Base-by-base conservation (phyloP, 768 basidiomycete genomes). In the Epithele typhae region DNA sequence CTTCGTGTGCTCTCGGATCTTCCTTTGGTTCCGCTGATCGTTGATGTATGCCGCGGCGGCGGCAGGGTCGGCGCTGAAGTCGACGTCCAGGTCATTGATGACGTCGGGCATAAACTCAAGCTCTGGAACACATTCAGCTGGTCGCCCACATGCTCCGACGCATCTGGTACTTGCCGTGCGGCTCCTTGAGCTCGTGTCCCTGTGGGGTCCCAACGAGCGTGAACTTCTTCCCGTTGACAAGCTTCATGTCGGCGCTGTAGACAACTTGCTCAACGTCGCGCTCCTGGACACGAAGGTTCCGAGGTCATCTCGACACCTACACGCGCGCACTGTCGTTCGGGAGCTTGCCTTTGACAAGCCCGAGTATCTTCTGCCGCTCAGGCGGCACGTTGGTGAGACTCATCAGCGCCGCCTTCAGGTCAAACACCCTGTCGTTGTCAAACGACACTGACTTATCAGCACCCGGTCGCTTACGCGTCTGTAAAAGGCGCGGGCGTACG, bases 351-450 rank as follows among this genome's bases (percentile, higher is more conserved):
- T 88, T 91, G 24, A 86, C 82, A 21, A 95, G 66, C 1, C 91
- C 91, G 24, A 93, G 72, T 45, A 94, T 82, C 69, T 95, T 94
- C 69, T 93, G 90, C 6, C 90, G 73, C 57, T 87, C 88, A 22
- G 81, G 78, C 10, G 91, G 90, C 3, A 95, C 91, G 45, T 72
- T 76, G 4, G 91, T 95, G 42, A 91, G 59, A 25, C 67, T 72
- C 47, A 83, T 75, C 32, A 95, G 70, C 2, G 74, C 63, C 14
- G 72, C 69, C 65, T 92, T 89, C 55, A 94, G 71, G 59, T 94
- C 92, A 57, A 80, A 87, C 10, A 93, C 78, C 64, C 90, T 93
- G 59, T 19, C 10, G 2, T 4, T 25, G 10, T 32, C 23, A 33
- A 19, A 10, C 7, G 27, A n/a, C n/a, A n/a, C n/a, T n/a, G n/a